Conservation (phyloP, 169 alveolate species). For the Cryptosporidium andersoni region DNA sequence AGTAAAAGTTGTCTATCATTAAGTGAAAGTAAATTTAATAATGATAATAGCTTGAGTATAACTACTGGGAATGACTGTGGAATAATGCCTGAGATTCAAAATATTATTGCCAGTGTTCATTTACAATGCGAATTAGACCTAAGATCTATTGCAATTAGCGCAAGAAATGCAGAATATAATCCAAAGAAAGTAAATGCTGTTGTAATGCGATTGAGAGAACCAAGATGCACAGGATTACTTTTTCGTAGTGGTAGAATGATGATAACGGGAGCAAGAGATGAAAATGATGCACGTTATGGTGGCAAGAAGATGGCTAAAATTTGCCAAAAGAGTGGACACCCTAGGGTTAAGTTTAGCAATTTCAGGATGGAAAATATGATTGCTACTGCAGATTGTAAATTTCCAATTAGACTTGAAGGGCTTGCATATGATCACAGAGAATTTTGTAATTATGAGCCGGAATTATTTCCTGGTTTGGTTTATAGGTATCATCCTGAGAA, state of each 20-base stretch:
- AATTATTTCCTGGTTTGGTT: slow-evolving; percentile 96
- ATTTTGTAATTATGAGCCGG: slow-evolving; percentile 97
- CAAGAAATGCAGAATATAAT: slow-evolving; percentile 96
- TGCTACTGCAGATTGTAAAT: slow-evolving; percentile 96
- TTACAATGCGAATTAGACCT: slow-evolving; percentile 88
- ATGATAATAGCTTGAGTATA: too few species aligned
- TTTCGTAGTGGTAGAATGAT: slow-evolving; percentile 95
- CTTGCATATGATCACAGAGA: slow-evolving; percentile 90
- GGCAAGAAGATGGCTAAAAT: slow-evolving; percentile 95
- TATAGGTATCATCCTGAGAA: slow-evolving; percentile 79
- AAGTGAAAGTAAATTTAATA: too few species aligned
- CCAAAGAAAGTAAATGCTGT: slow-evolving; percentile 96
- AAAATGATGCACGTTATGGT: slow-evolving; percentile 89
- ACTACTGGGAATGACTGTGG: slow-evolving; percentile 54
- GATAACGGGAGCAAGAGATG: slow-evolving; percentile 95
- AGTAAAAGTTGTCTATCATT: too few species aligned
- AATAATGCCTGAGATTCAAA: slow-evolving; percentile 88
- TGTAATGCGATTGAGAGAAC: slow-evolving; percentile 94
- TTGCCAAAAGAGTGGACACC: slow-evolving; percentile 89
- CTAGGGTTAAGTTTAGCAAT: slow-evolving; percentile 84
- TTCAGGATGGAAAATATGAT: slow-evolving; percentile 96
- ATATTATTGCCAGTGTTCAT: slow-evolving; percentile 95
- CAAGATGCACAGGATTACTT: slow-evolving; percentile 95
- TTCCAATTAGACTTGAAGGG: slow-evolving; percentile 96
- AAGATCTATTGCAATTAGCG: slow-evolving; percentile 90